Evolutionary conservation across 73 alveolate genomes (phyloP), one percentile per base, ranked within the genome.

Genomic region (Diophrys sp.): DNA sequence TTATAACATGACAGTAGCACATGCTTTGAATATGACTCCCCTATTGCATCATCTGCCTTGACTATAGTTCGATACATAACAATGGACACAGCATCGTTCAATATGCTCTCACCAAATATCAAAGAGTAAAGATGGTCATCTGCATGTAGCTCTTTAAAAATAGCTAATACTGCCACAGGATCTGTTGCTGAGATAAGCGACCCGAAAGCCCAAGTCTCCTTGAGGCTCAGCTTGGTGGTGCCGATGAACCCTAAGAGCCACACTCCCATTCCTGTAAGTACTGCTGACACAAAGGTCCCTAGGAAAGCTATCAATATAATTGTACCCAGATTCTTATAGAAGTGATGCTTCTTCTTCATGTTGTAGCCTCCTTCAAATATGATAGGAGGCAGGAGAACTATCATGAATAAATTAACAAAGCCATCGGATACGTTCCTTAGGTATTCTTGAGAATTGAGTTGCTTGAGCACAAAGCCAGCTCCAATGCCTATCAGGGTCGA

Each of bases 61-160:
- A 28, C 66, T 31, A 90, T 82, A 0, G 94, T 68, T 33, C 88
- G 30, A 53, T 87, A 90, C 82, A 87, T 54, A 0, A 86, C 88
- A 44, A 90, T 93, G 0, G 97, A 73, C 24, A 94, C 85, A 29
- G 97, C 98, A 86, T 91, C 98, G 70, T 94, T 94, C 62, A 94
- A 78, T 31, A 94, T 89, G 68, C 96, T 83, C 78, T 94, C 98
- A 68, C 98, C 98, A 83, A 91, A 94, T 2, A 94, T 81, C 24
- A 91, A 29, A n/a, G 89, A 76, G 68, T 89, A 84, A 11, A 94
- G 74, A 55, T 80, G 73, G 54, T 66, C 67, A 73, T 94, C 97
- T 0, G 92, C 92, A 33, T 87, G 77, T 74, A 89, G 33, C 54
- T 81, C 87, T 74, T 91, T 88, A 55, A 94, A 87, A 31, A 94